Base-by-base conservation (phyloP, 106 monocot species). In the Posidonia australis region DNA sequence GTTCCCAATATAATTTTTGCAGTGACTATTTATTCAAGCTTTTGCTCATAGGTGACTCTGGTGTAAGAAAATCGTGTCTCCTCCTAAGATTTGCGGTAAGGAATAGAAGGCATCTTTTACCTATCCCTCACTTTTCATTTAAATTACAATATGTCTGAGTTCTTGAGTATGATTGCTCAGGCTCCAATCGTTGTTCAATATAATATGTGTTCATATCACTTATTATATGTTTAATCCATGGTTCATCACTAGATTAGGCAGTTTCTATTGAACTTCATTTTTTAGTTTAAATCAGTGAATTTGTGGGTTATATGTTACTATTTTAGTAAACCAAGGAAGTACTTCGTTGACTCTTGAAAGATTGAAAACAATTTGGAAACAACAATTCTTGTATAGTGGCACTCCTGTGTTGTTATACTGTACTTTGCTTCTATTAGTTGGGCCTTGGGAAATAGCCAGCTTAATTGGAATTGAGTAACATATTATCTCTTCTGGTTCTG, bases 1-100 rank as follows among this genome's bases (percentile, higher is more conserved):
- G 36, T 36, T 7, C n/a, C n/a, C n/a, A n/a, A 36, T 4, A 36
- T 46, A 0, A 16, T 41, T 62, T 61, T 61, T 65, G 19, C 66
- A 74, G 74, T 67, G 74, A 74, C 47, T 74, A 74, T 42, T 60
- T 74, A 49, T 74, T 74, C 59, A 74, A 74, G 51, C 59, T 74
- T 51, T 32, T 74, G 74, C 74, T 74, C 14, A 74, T 74, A 17
- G 74, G 74, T 24, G 74, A 74, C 32, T 74, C 74, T 24, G 74
- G 74, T 60, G 74, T 74, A 30, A 66, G 74, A n/a, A 74, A 74
- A 60, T 74, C 74, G 30, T 74, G 74, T 51, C 74, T 74, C 36
- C 74, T 74, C 20, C 30, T 74, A 42, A 74, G 74, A 60, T 74
- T 74, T 66, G 74, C 74, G 13, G 74, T 74, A 66, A 67, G 67